These are phyloP conservation scores for Zalaria sp. DNA, from an alignment of 2,329 filamentous ascomycete species.

Conservation along the genomic window DNA sequence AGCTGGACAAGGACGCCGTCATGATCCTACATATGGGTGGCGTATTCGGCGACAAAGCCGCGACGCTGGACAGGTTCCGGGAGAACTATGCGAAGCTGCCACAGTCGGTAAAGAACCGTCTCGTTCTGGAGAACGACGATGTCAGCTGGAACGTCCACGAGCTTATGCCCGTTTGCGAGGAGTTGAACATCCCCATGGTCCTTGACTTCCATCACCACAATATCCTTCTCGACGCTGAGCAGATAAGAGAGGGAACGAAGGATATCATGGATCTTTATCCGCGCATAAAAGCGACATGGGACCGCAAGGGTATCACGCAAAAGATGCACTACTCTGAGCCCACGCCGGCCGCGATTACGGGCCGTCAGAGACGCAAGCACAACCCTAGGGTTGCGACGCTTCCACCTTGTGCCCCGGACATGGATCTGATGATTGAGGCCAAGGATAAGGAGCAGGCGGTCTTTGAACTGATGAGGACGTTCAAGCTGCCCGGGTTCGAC, in stretches of 20 bases:
- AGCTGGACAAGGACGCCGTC: constrained; percentile 71
- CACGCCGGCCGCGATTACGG: constrained; percentile 60
- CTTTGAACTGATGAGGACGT: constrained; percentile 82
- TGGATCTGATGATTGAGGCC: constrained; percentile 98
- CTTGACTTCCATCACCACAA: constrained; percentile 95
- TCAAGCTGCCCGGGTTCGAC: constrained; percentile 68
- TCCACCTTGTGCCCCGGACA: constrained; percentile 66
- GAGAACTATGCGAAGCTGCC: constrained; percentile 57
- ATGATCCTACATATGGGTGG: constrained; percentile 95
- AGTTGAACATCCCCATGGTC: constrained; percentile 84
- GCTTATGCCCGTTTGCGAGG: constrained; percentile 76
- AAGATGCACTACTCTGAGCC: constrained; percentile 97
- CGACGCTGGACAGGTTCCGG: constrained; percentile 64
- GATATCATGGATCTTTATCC: constrained; percentile 66
- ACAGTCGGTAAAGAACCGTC: constrained; percentile 56
- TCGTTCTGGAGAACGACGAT: constrained; percentile 92
- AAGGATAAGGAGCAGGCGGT: constrained; percentile 97
- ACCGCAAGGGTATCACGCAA: constrained; percentile 66
- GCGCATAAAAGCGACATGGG: constrained; percentile 74
- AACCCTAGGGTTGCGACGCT: constrained; percentile 63
- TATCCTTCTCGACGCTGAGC: constrained; percentile 63
- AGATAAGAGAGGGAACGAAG: constrained; percentile 68
- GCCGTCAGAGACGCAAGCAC: constrained; percentile 69
- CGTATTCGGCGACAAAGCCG: constrained; percentile 71
- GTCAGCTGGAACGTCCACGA: constrained; percentile 89